Conservation (phyloP, 2,329 filamentous ascomycete species). For the Aulographum hederae region DNA sequence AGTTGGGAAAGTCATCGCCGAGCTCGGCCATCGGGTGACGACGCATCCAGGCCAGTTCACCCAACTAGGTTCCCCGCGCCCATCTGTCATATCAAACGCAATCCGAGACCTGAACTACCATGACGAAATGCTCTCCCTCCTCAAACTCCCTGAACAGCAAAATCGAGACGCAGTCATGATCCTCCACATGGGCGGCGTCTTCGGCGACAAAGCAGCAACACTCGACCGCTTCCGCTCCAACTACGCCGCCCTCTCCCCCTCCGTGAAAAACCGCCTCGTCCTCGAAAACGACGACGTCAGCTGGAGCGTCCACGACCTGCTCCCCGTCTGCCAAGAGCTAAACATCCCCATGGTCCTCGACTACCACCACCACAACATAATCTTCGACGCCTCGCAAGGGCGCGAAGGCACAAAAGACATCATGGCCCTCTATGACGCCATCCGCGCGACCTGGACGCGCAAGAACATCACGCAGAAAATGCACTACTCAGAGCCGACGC, state of each 20-base stretch:
- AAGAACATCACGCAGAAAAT: conserved; percentile 87
- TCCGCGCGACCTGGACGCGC: conserved; percentile 63
- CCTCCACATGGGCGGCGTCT: conserved; percentile 78
- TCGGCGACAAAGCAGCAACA: conserved; percentile 69
- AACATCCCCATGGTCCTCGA: conserved; percentile 86
- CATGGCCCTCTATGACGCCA: conserved; percentile 53
- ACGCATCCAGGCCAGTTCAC: conserved; percentile 90
- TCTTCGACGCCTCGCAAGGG: conserved; percentile 55
- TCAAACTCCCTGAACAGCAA: conserved; percentile 59
- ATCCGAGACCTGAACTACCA: conserved; percentile 78
- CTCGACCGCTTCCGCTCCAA: conserved; percentile 61
- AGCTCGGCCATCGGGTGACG: conserved; percentile 69
- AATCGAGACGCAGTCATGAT: conserved; percentile 87
- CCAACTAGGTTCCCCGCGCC: conserved; percentile 68
- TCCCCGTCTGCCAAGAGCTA: conserved; percentile 84
- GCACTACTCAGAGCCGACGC: conserved; percentile 78
- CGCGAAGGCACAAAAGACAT: conserved; percentile 78
- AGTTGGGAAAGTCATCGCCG: conserved; percentile 56
- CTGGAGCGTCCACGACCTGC: conserved; percentile 80
- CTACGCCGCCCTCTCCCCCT: conserved; percentile 46
- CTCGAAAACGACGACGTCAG: conserved; percentile 89
- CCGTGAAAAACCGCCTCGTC: conserved; percentile 64
- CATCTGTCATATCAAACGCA: conserved; percentile 57
- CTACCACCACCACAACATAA: conserved; percentile 89
- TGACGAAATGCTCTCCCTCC: conserved; percentile 60